These are phyloP conservation scores for Dactylellina sp. DNA, from an alignment of 2,329 filamentous ascomycete genomes.

Conservation along the genomic window DNA sequence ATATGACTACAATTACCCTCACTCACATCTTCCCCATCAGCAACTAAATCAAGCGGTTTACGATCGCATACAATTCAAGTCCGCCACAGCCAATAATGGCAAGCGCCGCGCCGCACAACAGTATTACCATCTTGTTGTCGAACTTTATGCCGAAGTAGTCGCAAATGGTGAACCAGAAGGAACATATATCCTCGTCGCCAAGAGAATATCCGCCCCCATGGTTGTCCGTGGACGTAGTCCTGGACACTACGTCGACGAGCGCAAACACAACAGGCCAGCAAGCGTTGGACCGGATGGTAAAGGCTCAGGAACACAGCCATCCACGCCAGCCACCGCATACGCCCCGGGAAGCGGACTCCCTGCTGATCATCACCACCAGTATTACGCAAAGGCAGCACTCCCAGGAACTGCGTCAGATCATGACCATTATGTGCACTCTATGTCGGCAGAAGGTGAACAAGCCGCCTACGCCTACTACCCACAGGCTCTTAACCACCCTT, in stretches of 20 bases:
- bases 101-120: slow-evolving; percentile 90
- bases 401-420: slow-evolving; percentile 33
- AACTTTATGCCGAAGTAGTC: slow-evolving; percentile 79
- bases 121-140: slow-evolving; percentile 90
- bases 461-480: slow-evolving; percentile 51
- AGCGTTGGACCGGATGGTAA: slow-evolving; percentile 75
- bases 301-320: slow-evolving; percentile 63
- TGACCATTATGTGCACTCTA: slow-evolving; percentile 65
- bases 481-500: slow-evolving; percentile 48
- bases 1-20: slow-evolving; percentile 60
- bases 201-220: slow-evolving; percentile 80
- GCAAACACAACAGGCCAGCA: slow-evolving; percentile 73
- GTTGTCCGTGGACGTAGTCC: slow-evolving; percentile 87
- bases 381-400: slow-evolving; percentile 55
- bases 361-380: slow-evolving; percentile 53
- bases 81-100: slow-evolving; percentile 92
- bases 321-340: slow-evolving; percentile 62
- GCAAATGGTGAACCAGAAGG: slow-evolving; percentile 64
- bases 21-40: slow-evolving; percentile 66
- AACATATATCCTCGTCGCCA: slow-evolving; percentile 77
- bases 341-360: slow-evolving; percentile 59
- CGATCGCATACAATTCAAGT: slow-evolving; percentile 93
- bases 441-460: slow-evolving; percentile 64
- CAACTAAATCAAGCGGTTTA: slow-evolving; percentile 68
- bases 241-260: slow-evolving; percentile 80